Evolutionary conservation across 345 rosid species (phyloP).

Genomic region (Carallia pectinifolia): DNA sequence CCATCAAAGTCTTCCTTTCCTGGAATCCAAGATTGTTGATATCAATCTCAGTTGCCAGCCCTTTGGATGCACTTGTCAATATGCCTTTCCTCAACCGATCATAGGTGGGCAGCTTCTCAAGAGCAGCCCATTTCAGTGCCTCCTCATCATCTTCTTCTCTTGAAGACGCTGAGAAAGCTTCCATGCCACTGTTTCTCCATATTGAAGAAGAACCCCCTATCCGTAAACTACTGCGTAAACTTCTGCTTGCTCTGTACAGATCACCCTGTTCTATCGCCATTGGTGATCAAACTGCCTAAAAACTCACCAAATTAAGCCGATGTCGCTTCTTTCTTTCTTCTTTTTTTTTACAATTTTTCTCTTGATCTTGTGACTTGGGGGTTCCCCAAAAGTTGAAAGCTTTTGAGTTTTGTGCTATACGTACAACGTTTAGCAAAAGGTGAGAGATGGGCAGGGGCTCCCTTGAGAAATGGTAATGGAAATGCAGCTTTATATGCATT

Average conservation of each 20-base stretch:
- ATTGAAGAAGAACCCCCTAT: conserved; percentile 17
- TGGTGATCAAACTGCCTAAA: too few relatives aligned
- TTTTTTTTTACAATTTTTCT: too few relatives aligned
- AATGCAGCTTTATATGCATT: too few relatives aligned
- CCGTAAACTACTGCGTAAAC: conserved; percentile 22
- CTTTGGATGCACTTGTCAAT: conserved; percentile 26
- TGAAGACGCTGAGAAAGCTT: conserved; percentile 54
- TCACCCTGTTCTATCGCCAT: background rate
- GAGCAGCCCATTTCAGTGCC: conserved; percentile 53
- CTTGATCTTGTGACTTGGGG: too few relatives aligned
- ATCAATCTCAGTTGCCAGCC: conserved; percentile 19
- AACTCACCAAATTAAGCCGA: too few relatives aligned
- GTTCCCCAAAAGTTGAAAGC: too few relatives aligned
- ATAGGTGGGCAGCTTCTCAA: conserved; percentile 48
- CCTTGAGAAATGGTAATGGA: too few relatives aligned
- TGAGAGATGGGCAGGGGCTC: too few relatives aligned
- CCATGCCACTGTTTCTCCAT: conserved; percentile 39
- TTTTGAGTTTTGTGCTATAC: too few relatives aligned
- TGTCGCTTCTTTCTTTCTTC: too few relatives aligned
- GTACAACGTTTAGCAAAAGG: too few relatives aligned
- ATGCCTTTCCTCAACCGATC: conserved; percentile 46
- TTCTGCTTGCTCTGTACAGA: conserved; percentile 38
- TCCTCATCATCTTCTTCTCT: conserved; percentile 67
- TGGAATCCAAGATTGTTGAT: conserved; percentile 30
- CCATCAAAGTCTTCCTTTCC: conserved; percentile 16